These are phyloP conservation scores for Pinguiococcus pyrenoidosus DNA, from an alignment of 108 stramenopile genomes.

Conservation along the genomic window DNA sequence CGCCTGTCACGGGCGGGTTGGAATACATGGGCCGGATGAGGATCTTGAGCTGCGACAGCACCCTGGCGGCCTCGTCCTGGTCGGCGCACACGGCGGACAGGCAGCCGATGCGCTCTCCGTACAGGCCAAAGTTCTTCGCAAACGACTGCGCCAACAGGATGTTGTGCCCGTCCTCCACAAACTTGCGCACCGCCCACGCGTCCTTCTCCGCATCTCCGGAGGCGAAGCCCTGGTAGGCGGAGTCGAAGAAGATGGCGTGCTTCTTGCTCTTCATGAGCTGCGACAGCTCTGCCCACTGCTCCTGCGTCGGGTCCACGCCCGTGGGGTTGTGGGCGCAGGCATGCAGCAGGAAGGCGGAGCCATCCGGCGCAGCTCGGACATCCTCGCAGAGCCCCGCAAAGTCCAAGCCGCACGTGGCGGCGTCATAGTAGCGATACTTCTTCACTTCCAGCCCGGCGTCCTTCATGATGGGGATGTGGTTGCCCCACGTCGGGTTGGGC, in stretches of 20 bases:
- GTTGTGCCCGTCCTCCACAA: conserved; percentile 69
- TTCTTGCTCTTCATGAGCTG: conserved; percentile 39
- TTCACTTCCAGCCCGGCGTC: conserved; percentile 67
- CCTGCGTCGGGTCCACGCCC: conserved; percentile 78
- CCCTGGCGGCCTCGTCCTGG: conserved; percentile 58
- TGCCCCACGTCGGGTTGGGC: conserved; percentile 93
- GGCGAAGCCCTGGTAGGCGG: conserved; percentile 96
- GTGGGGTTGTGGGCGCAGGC: conserved; percentile 99
- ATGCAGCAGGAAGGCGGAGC: conserved; percentile 76
- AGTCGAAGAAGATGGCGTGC: too few species aligned
- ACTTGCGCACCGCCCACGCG: conserved; percentile 70
- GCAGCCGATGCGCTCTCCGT: conserved; percentile 89
- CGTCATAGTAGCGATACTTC: conserved; percentile 72
- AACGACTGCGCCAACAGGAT: conserved; percentile 83
- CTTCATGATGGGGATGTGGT: conserved; percentile 79
- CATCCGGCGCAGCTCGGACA: conserved; percentile 59
- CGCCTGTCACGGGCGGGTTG: conserved; percentile 83
- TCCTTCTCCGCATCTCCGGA: conserved; percentile 85
- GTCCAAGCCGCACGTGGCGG: conserved; percentile 62
- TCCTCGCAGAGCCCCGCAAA: conserved; percentile 70
- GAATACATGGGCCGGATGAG: conserved; percentile 93
- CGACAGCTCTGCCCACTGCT: conserved; percentile 73
- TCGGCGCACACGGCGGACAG: conserved; percentile 66
- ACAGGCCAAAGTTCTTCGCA: conserved; percentile 98
- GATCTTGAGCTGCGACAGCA: conserved; percentile 75